Evolutionary conservation across 106 monocot species (phyloP).

Genomic region (Apostasia shenzhenica): DNA sequence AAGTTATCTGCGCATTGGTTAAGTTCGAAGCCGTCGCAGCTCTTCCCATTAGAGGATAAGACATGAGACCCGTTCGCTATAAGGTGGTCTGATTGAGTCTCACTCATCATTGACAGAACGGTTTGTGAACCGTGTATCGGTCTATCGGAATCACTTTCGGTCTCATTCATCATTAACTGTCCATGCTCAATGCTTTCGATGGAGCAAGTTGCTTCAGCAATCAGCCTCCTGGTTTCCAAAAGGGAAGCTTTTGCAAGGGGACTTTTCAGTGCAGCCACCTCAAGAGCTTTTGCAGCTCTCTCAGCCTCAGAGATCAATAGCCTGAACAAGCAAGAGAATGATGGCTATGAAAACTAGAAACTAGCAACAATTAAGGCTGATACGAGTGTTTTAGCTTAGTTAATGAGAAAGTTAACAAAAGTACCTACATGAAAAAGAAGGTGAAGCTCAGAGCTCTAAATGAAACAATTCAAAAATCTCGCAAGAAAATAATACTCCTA

Average conservation of each 20-base stretch:
- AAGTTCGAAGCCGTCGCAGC: constrained; percentile 1
- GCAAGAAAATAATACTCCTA: too few species aligned
- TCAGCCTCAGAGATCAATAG: constrained; percentile 83
- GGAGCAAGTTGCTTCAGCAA: constrained; percentile 67
- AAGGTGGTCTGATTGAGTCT: constrained; percentile 1
- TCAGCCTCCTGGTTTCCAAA: constrained; percentile 77
- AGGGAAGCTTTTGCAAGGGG: constrained; percentile 83
- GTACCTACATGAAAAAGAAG: too few species aligned
- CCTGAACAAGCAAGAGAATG: constrained; percentile 27
- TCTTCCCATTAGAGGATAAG: constrained; percentile 5
- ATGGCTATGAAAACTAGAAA: not conserved
- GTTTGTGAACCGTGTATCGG: constrained; percentile 10
- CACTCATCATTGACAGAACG: not conserved
- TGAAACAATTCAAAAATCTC: too few species aligned
- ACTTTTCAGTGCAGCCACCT: constrained; percentile 67
- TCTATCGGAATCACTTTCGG: constrained; percentile 4
- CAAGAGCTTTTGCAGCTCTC: constrained; percentile 84
- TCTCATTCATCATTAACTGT: constrained; percentile 10
- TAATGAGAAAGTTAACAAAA: too few species aligned
- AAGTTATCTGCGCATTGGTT: constrained; percentile 3
- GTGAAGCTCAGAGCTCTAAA: too few species aligned
- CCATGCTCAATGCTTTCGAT: constrained; percentile 51
- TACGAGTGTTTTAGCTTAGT: too few species aligned
- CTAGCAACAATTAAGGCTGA: not conserved
- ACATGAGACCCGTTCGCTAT: constrained; percentile 44